Base-by-base conservation (phyloP, 805 yeast genomes). In the Tetrapisispora phaffii region DNA sequence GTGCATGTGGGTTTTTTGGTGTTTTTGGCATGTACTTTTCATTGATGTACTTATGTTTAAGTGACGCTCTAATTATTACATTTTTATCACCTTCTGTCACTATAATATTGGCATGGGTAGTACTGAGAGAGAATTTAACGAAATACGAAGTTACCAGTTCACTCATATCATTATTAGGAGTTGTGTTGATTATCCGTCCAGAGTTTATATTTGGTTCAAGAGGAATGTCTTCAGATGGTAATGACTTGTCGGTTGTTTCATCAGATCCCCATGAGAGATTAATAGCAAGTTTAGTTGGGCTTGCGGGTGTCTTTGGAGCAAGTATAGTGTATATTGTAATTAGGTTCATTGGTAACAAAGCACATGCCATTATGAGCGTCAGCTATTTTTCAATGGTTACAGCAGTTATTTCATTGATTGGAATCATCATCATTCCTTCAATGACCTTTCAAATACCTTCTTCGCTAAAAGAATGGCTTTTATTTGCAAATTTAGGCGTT, bases 151-250 rank as follows among this genome's bases (percentile, higher is more conserved):
- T 79, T 0, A 55, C 72, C 0, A 87, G 93, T 31, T 82, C 87
- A 1, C 9, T 77, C 0, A 57, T 79, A 7, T 84, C 95, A 1
- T 67, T 87, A 19, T 51, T 70, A 1, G 96, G 96, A 4, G 95
- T 88, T 3, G 46, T 85, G 1, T 60, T 87, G 24, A 83, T 87
- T 52, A 89, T 95, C 1, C 75, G 85, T 57, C 96, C 96, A 82
- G 80, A 51, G 50, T 86, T 28, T 79, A 84, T 56, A 80, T 80
- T 85, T 55, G 83, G 85, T 4, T 4, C 21, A 2, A 22, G 19
- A 39, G 13, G n/a, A 12, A 2, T 13, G 6, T 6, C 12, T 16
- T 26, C 31, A n/a, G 4, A 13, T 17, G 19, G 9, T 2, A 31
- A 6, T 5, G 19, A 26, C 2, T n/a, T 23, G n/a, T 26, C 15